phyloP scores from a whole-genome alignment of 2,329 filamentous ascomycete species.

The Colletotrichum sp. region DNA sequence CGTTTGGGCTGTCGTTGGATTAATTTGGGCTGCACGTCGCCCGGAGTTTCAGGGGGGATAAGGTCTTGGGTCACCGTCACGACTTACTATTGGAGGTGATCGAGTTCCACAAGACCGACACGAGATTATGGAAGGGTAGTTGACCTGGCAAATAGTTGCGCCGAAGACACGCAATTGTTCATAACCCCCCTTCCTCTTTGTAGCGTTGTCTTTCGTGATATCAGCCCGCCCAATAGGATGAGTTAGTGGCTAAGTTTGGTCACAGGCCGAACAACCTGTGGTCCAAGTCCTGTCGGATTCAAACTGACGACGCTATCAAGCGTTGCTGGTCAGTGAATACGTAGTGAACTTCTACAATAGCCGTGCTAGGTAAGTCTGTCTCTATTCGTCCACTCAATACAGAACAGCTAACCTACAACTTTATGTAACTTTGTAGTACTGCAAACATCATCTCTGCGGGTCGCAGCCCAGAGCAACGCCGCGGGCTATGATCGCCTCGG shows the following conservation, averaged over 20 bases:
- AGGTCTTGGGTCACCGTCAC: background rate
- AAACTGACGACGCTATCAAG: background rate
- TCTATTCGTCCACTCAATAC: background rate
- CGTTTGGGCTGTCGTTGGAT: background rate
- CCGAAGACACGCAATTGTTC: background rate
- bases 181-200: background rate
- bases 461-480: background rate
- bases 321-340: background rate
- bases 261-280: background rate
- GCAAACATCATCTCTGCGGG: conserved; percentile 6
- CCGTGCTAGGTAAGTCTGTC: conserved; percentile 4
- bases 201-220: background rate
- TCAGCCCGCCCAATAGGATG: background rate
- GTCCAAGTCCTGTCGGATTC: background rate
- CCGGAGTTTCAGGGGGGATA: background rate
- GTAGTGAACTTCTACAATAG: background rate
- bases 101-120: background rate
- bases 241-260: background rate
- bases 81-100: background rate
- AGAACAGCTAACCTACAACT: conserved; percentile 17
- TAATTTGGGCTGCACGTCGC: background rate
- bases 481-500: background rate
- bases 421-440: conserved; percentile 5
- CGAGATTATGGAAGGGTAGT: background rate
- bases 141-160: background rate